A percentile compares a stretch with the other conserved stretches of the same genome.
phyloP scores from a whole-genome alignment of 1,284 basidiomycete genomes.

The Heimioporus retisporus region DNA sequence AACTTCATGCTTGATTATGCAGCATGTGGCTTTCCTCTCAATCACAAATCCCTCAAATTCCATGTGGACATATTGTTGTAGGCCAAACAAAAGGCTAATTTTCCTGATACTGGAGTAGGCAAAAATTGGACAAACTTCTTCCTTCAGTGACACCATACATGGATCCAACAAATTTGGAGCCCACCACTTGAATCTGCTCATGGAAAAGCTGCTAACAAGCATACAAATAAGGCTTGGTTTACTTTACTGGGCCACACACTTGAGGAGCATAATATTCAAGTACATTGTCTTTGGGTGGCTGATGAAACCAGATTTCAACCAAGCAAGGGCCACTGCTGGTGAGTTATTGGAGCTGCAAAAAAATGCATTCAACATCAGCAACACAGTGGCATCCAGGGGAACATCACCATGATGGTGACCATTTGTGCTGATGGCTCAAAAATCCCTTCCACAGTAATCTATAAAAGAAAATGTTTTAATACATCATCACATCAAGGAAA shows the following conservation, averaged over 20 bases:
- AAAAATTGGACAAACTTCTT: background rate
- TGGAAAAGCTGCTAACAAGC: background rate
- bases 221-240: constrained; percentile 13
- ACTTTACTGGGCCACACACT: background rate
- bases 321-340: background rate
- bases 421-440: constrained; percentile 12
- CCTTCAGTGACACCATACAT: background rate
- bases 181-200: background rate
- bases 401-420: constrained; percentile 13
- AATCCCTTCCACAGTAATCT: background rate
- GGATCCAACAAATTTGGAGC: background rate
- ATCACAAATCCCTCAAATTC: background rate
- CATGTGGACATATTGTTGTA: background rate
- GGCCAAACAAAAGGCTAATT: background rate
- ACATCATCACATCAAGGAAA: constrained; percentile 3
- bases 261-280: background rate
- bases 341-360: background rate
- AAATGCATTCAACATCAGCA: constrained; percentile 7
- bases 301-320: constrained; percentile 12
- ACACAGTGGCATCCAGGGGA: background rate
- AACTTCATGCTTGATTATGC: background rate
- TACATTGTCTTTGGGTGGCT: background rate
- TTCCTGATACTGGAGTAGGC: background rate
- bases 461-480: background rate
- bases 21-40: background rate